A percentile compares a stretch with the other conserved stretches of the same genome.
These are phyloP conservation scores for Boletellus emodensis DNA, from an alignment of 768 basidiomycete genomes.

Conservation along the genomic window DNA sequence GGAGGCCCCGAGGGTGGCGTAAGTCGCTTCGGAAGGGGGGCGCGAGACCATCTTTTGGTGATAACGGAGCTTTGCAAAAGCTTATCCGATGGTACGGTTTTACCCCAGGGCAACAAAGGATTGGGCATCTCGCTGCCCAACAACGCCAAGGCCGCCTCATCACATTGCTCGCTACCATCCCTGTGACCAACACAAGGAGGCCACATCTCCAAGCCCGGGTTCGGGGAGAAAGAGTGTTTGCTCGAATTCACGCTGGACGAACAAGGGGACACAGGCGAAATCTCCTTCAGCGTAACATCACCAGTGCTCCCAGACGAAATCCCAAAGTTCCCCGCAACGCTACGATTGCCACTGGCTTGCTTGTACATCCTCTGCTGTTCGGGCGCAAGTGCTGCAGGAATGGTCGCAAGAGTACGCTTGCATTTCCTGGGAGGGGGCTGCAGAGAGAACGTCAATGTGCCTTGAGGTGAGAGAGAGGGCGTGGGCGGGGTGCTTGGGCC, in stretches of 20 bases:
- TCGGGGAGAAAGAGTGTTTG: constrained; percentile 4
- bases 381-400: neutral
- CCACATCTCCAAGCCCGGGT: neutral
- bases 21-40: constrained; percentile 44
- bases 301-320: constrained; percentile 13
- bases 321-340: constrained; percentile 30
- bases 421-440: constrained; percentile 32
- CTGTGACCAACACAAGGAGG: neutral
- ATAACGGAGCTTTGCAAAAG: constrained; percentile 17
- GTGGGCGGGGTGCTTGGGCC: constrained; percentile 14
- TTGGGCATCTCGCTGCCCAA: neutral
- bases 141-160: neutral
- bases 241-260: constrained; percentile 2
- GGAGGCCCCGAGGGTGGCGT: constrained; percentile 60
- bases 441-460: constrained; percentile 30
- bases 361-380: constrained; percentile 21
- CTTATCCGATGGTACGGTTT: constrained; percentile 27
- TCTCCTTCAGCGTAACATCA: constrained; percentile 8
- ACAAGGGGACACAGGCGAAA: constrained; percentile 6
- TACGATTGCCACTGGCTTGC: constrained; percentile 24
- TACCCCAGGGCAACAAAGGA: neutral
- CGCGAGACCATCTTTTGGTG: constrained; percentile 50
- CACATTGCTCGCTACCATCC: constrained; percentile 1
- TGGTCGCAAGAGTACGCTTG: constrained; percentile 14
- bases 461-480: constrained; percentile 29